Evolutionary conservation across 2,329 filamentous ascomycete species (phyloP).

Genomic region (Phoma sp.): DNA sequence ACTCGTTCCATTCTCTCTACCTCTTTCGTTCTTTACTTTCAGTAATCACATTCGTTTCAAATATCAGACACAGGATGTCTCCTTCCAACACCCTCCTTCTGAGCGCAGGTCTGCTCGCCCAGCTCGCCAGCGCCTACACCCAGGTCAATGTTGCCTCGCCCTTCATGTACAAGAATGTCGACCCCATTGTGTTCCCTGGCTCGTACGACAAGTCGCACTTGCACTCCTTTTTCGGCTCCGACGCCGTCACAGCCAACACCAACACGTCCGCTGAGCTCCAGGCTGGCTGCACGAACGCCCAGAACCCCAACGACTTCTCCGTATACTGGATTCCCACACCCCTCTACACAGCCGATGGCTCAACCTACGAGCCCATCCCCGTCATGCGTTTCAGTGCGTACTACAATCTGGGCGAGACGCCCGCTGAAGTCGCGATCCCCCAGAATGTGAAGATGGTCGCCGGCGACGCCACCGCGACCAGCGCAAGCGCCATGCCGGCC

Average conservation of each 20-base stretch:
- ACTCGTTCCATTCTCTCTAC: slow-evolving; percentile 2
- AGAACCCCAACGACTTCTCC: slow-evolving; percentile 57
- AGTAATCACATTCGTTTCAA: slow-evolving; percentile 7
- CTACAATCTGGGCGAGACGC: slow-evolving; percentile 52
- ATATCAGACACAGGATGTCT: slow-evolving; percentile 41
- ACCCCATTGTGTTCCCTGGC: slow-evolving; percentile 53
- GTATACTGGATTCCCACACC: slow-evolving; percentile 57
- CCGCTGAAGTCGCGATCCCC: slow-evolving; percentile 55
- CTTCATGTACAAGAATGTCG: slow-evolving; percentile 56
- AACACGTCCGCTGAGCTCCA: slow-evolving; percentile 50
- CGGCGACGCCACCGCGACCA: slow-evolving; percentile 48
- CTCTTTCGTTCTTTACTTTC: slow-evolving; percentile 5
- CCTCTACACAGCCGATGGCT: slow-evolving; percentile 46
- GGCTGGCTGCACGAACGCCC: slow-evolving; percentile 52
- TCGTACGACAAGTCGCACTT: slow-evolving; percentile 50
- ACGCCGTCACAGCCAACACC: slow-evolving; percentile 50
- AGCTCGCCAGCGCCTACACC: slow-evolving; percentile 42
- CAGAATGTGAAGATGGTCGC: slow-evolving; percentile 53
- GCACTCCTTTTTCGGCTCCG: slow-evolving; percentile 56
- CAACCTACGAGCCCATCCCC: slow-evolving; percentile 42
- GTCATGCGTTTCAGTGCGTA: slow-evolving; percentile 55
- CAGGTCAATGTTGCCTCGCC: slow-evolving; percentile 40
- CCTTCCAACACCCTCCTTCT: slow-evolving; percentile 26
- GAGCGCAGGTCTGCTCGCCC: slow-evolving; percentile 34
- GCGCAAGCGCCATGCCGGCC: slow-evolving; percentile 24